Conservation (phyloP, 805 yeast species). For the Citeromyces matritensis region DNA sequence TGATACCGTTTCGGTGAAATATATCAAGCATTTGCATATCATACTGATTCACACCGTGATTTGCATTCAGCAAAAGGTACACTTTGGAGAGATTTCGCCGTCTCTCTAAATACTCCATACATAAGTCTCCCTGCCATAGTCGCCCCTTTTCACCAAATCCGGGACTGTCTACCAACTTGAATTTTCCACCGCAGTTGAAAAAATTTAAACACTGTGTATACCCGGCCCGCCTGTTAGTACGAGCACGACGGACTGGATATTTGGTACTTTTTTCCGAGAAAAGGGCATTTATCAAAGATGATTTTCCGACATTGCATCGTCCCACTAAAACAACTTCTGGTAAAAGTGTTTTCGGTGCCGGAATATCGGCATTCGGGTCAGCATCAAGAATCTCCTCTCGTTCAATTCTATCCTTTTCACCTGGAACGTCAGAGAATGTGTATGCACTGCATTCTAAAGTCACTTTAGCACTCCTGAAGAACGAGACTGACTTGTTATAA, state of each 20-base stretch:
- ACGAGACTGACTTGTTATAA: too few relatives aligned
- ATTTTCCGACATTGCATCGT: constrained; percentile 77
- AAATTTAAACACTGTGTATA: constrained; percentile 54
- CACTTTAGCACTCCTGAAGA: constrained; percentile 30
- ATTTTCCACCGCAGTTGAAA: constrained; percentile 45
- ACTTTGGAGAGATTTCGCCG: constrained; percentile 41
- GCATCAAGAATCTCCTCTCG: constrained; percentile 6
- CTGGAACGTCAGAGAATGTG: constrained; percentile 41
- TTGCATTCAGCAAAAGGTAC: constrained; percentile 46
- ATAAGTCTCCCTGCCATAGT: constrained; percentile 52
- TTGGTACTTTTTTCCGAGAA: constrained; percentile 22
- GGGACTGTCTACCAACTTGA: constrained; percentile 72
- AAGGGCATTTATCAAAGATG: constrained; percentile 54
- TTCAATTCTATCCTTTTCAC: constrained; percentile 20
- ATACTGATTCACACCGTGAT: constrained; percentile 39
- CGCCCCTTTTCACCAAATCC: constrained; percentile 76
- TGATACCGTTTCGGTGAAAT: constrained; percentile 37
- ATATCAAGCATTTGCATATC: constrained; percentile 39
- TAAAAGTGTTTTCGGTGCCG: constrained; percentile 17
- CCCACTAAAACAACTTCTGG: constrained; percentile 76
- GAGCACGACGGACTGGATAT: constrained; percentile 24
- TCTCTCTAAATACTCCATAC: constrained; percentile 42
- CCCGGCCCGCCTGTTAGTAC: constrained; percentile 17
- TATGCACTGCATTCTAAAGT: constrained; percentile 47
- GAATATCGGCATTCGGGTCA: constrained; percentile 8